Evolutionary conservation across 352 stramenopile species (phyloP).

Genomic region (Phytophthora uliginosa): DNA sequence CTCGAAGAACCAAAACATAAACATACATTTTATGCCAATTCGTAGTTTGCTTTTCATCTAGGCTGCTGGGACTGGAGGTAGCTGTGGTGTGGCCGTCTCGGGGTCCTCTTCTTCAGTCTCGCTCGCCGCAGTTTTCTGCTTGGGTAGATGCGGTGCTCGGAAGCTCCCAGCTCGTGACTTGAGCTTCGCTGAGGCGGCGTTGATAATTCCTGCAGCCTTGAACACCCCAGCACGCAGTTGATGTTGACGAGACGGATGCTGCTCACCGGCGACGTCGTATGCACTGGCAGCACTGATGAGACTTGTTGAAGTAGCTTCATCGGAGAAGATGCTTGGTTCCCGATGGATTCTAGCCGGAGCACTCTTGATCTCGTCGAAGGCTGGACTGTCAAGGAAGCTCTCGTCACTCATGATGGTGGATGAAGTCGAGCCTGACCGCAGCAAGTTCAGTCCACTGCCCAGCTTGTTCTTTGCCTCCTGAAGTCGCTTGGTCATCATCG

Average conservation of each 20-base stretch:
- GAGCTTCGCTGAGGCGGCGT: conserved; percentile 63
- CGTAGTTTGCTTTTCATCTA: conserved; percentile 22
- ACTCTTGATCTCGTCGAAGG: conserved; percentile 34
- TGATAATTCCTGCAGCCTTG: conserved; percentile 59
- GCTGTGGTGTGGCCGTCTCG: conserved; percentile 21
- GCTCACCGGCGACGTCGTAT: conserved; percentile 7
- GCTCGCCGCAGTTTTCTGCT: conserved; percentile 35
- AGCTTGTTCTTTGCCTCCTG: conserved; percentile 44
- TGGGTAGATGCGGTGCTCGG: conserved; percentile 24
- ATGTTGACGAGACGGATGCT: conserved; percentile 34
- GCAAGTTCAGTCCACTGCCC: conserved; percentile 39
- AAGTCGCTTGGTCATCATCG: conserved; percentile 41
- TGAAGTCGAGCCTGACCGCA: conserved; percentile 59
- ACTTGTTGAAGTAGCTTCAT: conserved; percentile 20
- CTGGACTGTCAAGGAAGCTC: conserved; percentile 46
- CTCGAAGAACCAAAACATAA: conserved; percentile 19
- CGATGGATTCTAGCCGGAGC: conserved; percentile 16
- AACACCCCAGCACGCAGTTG: conserved; percentile 53
- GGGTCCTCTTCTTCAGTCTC: conserved; percentile 58
- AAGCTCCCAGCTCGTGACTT: conserved; percentile 40
- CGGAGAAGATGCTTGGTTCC: conserved; percentile 33
- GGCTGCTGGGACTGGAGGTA: conserved; percentile 10
- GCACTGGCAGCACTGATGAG: conserved; percentile 18
- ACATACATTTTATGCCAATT: conserved; percentile 41
- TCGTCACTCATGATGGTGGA: conserved; percentile 66